Conservation (phyloP, 305 asterid genomes). For the Solanum hybrid region DNA sequence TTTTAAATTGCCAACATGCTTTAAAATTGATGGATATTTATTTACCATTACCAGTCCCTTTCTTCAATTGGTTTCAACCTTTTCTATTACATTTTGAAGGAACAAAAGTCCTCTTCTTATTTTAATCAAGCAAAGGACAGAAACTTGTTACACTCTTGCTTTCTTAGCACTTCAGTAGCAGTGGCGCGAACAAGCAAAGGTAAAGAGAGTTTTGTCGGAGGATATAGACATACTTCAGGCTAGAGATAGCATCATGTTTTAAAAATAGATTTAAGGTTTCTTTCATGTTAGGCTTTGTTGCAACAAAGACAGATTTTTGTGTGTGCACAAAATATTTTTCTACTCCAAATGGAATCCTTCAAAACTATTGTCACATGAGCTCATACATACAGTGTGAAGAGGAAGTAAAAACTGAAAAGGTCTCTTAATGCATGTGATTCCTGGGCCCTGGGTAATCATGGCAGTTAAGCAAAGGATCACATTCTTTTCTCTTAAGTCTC, state of each 20-base stretch:
- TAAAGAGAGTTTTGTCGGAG: neutral
- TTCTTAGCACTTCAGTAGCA: neutral
- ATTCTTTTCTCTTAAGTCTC: neutral
- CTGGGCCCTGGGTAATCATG: neutral
- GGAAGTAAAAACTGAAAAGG: neutral
- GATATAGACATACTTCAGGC: neutral
- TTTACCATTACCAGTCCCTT: neutral
- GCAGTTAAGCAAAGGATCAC: neutral
- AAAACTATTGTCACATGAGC: neutral
- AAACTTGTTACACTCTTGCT: neutral
- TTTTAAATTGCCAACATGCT: neutral
- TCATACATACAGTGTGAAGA: neutral
- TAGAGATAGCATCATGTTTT: neutral
- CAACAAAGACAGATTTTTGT: neutral
- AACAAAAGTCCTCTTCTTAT: neutral
- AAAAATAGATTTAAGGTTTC: neutral
- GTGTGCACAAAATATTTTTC: neutral
- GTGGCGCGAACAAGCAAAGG: neutral
- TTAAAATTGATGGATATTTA: neutral
- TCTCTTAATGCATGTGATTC: neutral
- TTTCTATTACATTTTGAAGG: neutral
- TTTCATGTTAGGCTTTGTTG: neutral
- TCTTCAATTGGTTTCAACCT: neutral
- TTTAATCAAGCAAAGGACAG: neutral
- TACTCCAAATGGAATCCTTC: neutral